Base-by-base conservation (phyloP, 306 rosid genomes). In the Vigna radiata region DNA sequence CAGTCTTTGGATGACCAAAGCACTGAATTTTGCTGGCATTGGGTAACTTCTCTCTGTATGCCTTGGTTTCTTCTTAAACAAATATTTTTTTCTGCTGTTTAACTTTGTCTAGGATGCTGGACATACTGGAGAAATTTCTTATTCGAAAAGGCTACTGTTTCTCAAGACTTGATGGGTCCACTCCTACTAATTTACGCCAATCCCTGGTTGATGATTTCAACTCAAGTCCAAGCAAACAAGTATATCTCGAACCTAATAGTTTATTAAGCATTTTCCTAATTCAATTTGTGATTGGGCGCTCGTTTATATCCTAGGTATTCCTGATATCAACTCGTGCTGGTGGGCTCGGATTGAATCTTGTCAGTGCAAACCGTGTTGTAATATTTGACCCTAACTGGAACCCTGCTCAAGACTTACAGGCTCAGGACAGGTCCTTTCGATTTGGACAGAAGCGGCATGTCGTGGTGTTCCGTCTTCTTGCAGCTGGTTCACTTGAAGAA, bases 341-440 rank as follows among this genome's bases (percentile, higher is more conserved):
- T 36, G 97, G 98, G 52, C 97, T 94, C 80, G 98, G 97, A 65
- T 79, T 94, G 90, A 94, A 94, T 87, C 98, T 94, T 80, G 98
- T 94, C 27, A 91, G 97, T 70, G 98, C 97, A 55, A 94, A 91
- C 85, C 96, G 98, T 17, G 98, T 91, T 17, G 98, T 94, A 63
- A 87, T 91, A 81, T 94, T 94, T 69, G 98, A 94, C 86, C 98
- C 97, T 75, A 94, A 91, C 85, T 94, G 98, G 98, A 94, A 94
- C 82, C 98, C 98, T 60, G 93, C 98, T 29, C 98, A 91, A 83
- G 98, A 90, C 77, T 89, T 91, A 78, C 98, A 94, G 82, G 98
- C 98, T 33, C 97, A 94, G 70, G 98, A 94, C 83, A 86, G 98
- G 85, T 94, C 98, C 56, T 94, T 94, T 81, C 91, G 98, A 4